Conservation (phyloP, 2,329 filamentous ascomycete genomes). For the Exophiala viscosa region DNA sequence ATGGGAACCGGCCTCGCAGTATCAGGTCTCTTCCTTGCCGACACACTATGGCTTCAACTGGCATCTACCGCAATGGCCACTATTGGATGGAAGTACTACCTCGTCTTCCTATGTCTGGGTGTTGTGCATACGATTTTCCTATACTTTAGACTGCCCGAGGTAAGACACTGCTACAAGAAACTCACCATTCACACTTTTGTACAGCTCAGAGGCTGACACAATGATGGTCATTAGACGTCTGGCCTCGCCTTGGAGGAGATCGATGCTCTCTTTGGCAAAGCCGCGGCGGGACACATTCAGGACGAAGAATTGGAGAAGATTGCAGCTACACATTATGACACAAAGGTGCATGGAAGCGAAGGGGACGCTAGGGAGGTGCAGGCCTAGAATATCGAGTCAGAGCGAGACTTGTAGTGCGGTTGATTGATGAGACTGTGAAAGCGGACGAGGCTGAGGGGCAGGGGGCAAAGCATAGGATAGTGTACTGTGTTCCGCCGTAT, state of each 20-base stretch:
- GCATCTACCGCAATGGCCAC: constrained; percentile 33
- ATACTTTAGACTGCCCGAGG: constrained; percentile 36
- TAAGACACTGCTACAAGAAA: background rate
- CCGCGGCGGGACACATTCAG: background rate
- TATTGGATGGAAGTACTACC: constrained; percentile 38
- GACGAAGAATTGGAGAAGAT: background rate
- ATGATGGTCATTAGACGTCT: background rate
- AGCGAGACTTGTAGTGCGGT: background rate
- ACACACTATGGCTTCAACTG: constrained; percentile 34
- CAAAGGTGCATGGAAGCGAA: background rate
- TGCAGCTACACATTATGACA: background rate
- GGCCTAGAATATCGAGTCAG: background rate
- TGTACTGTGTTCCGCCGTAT: too few relatives aligned
- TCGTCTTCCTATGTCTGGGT: constrained; percentile 35
- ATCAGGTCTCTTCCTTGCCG: constrained; percentile 24
- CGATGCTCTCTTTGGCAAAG: constrained; percentile 6
- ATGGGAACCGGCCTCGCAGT: constrained; percentile 9
- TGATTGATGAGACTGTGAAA: too few relatives aligned
- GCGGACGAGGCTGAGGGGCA: too few relatives aligned
- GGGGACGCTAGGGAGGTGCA: background rate
- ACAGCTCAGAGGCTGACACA: background rate
- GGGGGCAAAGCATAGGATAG: too few relatives aligned
- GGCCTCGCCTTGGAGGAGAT: constrained; percentile 6
- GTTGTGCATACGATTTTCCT: constrained; percentile 31
- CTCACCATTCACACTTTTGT: background rate